These are phyloP conservation scores for Colletotrichum navitas DNA, from an alignment of 2,329 filamentous ascomycete species.

Conservation along the genomic window DNA sequence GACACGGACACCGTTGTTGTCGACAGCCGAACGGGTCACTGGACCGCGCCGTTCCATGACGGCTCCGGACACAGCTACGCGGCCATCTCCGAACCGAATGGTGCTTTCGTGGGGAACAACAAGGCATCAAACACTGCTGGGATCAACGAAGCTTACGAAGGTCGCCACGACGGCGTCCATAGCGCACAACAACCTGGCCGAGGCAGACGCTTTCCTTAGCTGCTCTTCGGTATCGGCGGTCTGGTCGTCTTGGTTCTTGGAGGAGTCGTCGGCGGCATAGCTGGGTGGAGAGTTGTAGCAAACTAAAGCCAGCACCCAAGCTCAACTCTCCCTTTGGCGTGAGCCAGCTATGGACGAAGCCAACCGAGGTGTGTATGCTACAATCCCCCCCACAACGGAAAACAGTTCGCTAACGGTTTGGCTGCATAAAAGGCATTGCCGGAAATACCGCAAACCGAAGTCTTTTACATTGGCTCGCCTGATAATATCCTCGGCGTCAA, in stretches of 20 bases:
- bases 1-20: no score
- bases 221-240: not conserved
- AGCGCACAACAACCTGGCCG: no score
- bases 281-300: slow-evolving; percentile 33
- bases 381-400: not conserved
- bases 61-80: no score
- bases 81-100: no score
- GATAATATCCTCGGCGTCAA: slow-evolving; percentile 23
- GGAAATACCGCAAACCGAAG: slow-evolving; percentile 24
- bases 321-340: slow-evolving; percentile 27
- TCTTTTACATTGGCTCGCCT: slow-evolving; percentile 26
- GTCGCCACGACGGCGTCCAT: no score
- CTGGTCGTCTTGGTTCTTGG: slow-evolving; percentile 17
- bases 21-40: no score
- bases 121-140: no score
- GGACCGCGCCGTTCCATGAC: no score
- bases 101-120: no score
- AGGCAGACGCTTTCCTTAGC: no score
- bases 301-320: slow-evolving; percentile 18
- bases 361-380: slow-evolving; percentile 1
- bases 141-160: no score
- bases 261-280: slow-evolving; percentile 30
- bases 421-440: slow-evolving; percentile 9
- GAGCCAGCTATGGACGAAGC: slow-evolving; percentile 13
- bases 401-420: not conserved